Evolutionary conservation across 2,329 filamentous ascomycete species (phyloP), one percentile per base, ranked within the genome.

Genomic region (Dactylella cylindrospora): DNA sequence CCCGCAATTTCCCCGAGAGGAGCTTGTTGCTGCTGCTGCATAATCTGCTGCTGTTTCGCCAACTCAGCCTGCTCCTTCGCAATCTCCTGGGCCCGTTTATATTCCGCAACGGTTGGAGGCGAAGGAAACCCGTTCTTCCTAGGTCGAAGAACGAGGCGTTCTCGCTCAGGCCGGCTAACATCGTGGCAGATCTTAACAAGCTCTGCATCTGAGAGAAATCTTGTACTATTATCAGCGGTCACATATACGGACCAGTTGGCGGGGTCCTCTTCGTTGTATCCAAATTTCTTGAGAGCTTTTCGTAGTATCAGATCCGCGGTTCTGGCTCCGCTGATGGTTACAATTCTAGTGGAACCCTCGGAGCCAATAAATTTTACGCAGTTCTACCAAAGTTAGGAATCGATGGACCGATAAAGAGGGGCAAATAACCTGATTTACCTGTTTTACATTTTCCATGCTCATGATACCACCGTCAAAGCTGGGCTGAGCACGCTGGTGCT

Each of bases 231-330:
- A 31, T 89, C 77, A 44, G 90, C 91, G 67, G 88, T 85, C 57
- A 97, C 78, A 78, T 93, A 97, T 75, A 98, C 97, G 76, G 90
- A 96, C 75, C 95, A 97, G 70, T 94, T 95, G 69, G 90, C 83
- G 71, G 93, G 87, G 70, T 96, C 90, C 65, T 91, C 88, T 70
- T 95, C 90, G 17, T 90, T 87, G 23, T 95, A 79, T 32, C 84
- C 84, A 66, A 95, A 88, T 72, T 97, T 97, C 67, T 86, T 83
- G 36, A 97, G 75, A 0, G 93, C 95, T 62, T 88, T 86, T 38
- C 90, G 80, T 77, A 96, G 91, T 46, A 97, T 88, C 67, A 97
- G 90, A 70, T 96, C 93, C 62, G 89, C 87, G 3, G 86, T 93
- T 70, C 84, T 90, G 78, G 90, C 96, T 66, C 88, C 87, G 66